Conservation (phyloP, 129 eudicot genomes). For the Centella asiatica region DNA sequence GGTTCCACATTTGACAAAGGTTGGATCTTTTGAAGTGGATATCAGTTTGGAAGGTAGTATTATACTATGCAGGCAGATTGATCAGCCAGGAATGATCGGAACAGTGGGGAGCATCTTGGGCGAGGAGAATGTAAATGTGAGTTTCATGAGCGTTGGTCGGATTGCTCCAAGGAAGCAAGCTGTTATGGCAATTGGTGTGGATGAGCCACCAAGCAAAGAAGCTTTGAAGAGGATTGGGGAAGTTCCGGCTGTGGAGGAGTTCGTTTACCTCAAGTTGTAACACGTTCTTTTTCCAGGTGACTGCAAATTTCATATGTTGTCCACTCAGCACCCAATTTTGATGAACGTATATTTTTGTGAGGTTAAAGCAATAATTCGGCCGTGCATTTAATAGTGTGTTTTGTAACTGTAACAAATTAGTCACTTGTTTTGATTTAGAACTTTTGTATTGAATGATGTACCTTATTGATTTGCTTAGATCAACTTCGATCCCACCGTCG, state of each 20-base stretch:
- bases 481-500: too few relatives aligned
- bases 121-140: conserved; percentile 88
- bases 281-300: background rate
- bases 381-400: conserved; percentile 2
- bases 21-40: conserved; percentile 87
- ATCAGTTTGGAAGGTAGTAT: conserved; percentile 88
- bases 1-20: conserved; percentile 75
- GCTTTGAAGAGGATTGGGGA: conserved; percentile 79
- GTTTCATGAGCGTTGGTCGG: conserved; percentile 86
- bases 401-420: too few relatives aligned
- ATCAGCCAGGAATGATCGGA: conserved; percentile 97
- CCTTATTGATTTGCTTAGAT: background rate
- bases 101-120: conserved; percentile 78
- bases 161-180: conserved; percentile 82
- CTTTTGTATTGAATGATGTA: background rate
- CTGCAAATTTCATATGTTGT: background rate
- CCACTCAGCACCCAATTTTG: conserved; percentile 19
- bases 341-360: background rate
- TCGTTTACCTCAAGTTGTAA: conserved; percentile 71
- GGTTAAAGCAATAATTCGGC: conserved; percentile 13
- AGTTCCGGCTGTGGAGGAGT: conserved; percentile 74
- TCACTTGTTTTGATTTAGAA: background rate
- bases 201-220: conserved; percentile 68
- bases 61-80: conserved; percentile 92
- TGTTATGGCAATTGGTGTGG: conserved; percentile 84